phyloP scores from a whole-genome alignment of 208 protist genomes.

The Crithidia bombi region DNA sequence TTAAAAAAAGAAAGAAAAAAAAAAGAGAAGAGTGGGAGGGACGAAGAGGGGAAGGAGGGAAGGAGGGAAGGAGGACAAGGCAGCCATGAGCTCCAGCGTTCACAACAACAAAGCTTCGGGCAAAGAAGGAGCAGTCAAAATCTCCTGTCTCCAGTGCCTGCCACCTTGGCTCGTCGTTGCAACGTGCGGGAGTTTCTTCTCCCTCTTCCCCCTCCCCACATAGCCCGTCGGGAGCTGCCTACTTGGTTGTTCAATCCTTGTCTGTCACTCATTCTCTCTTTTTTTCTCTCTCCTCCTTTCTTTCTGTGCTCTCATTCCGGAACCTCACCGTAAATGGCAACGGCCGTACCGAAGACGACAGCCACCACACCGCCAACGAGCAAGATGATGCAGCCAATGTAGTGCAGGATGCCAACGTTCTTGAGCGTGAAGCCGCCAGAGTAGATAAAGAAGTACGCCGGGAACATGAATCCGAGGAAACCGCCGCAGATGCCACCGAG shows the following conservation, averaged over 20 bases:
- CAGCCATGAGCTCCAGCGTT: neutral
- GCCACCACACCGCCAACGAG: slow-evolving; percentile 69
- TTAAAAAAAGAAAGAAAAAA: neutral
- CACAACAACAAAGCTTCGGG: neutral
- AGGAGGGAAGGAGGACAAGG: slow-evolving; percentile 1
- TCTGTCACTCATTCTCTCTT: neutral
- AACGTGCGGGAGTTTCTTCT: too few relatives aligned
- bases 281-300: neutral
- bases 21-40: neutral
- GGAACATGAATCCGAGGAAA: slow-evolving; percentile 82
- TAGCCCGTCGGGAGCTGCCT: neutral
- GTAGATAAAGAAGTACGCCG: slow-evolving; percentile 82
- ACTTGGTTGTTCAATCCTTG: neutral
- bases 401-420: slow-evolving; percentile 55
- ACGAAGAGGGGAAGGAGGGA: slow-evolving; percentile 1
- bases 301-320: slow-evolving; percentile 2
- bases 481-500: slow-evolving; percentile 76
- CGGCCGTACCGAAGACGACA: slow-evolving; percentile 71
- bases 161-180: too few relatives aligned
- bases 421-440: slow-evolving; percentile 59
- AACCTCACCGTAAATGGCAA: slow-evolving; percentile 56
- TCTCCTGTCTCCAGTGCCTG: too few relatives aligned
- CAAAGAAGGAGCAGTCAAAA: neutral
- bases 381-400: slow-evolving; percentile 53
- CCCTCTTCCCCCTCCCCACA: neutral